Evolutionary conservation across 306 rosid genomes (phyloP).

Genomic region (Rosa lucieae): DNA sequence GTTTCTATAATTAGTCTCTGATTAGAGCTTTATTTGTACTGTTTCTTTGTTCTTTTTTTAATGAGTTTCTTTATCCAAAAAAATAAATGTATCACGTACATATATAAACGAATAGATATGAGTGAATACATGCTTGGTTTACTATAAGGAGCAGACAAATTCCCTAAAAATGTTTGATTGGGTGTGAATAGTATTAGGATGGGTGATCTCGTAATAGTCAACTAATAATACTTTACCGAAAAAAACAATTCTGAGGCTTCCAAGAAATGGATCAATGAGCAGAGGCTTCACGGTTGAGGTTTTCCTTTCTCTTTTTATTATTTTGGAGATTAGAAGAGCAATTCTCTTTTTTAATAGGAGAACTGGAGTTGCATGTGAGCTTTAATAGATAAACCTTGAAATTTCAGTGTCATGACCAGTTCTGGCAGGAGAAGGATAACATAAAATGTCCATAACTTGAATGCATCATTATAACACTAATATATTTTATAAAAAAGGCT

Average conservation of each 20-base stretch:
- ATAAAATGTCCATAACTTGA: not conserved
- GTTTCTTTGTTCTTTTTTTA: no score
- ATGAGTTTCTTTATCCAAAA: no score
- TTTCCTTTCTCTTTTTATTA: not conserved
- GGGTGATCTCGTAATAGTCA: no score
- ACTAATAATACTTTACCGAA: not conserved
- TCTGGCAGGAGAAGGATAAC: conserved; percentile 11
- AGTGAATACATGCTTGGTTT: no score
- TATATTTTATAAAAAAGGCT: not conserved
- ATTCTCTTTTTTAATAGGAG: not conserved
- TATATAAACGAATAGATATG: no score
- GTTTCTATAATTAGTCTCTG: no score
- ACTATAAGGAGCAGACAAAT: no score
- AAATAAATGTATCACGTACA: no score
- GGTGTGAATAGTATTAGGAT: not conserved
- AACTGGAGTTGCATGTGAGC: conserved; percentile 9
- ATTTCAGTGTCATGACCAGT: not conserved
- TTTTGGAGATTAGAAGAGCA: not conserved
- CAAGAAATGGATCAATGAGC: not conserved
- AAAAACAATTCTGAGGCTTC: not conserved
- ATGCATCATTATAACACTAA: not conserved
- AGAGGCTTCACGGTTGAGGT: not conserved
- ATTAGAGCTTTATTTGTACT: no score
- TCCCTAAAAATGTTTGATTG: not conserved
- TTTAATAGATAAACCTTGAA: conserved; percentile 8